Percentiles rank a stretch among this genome's conserved stretches.
phyloP scores from a whole-genome alignment of 805 yeast genomes.

The Metschnikowia lochheadii region DNA sequence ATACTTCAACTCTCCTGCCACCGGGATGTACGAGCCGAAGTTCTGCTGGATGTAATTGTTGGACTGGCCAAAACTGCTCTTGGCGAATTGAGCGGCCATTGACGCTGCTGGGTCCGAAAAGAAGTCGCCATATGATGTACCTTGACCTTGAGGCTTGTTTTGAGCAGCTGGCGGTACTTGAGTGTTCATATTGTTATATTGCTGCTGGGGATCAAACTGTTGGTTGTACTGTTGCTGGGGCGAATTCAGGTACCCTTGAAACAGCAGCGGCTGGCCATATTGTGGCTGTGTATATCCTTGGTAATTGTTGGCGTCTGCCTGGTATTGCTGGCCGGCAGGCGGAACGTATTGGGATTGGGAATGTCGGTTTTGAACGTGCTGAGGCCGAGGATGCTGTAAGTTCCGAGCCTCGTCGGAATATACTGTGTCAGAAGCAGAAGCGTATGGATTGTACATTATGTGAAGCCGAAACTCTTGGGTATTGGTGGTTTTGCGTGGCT shows the following conservation, averaged over 20 bases:
- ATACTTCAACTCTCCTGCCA: conserved; percentile 60
- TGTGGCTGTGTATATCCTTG: conserved; percentile 13
- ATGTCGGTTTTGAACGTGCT: conserved; percentile 10
- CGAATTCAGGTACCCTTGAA: conserved; percentile 5
- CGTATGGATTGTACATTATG: conserved; percentile 40
- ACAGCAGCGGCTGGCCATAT: conserved; percentile 18
- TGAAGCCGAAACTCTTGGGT: not conserved
- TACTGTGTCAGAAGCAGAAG: conserved; percentile 20
- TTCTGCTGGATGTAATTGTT: conserved; percentile 76
- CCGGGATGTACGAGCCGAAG: conserved; percentile 48
- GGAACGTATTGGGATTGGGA: not conserved
- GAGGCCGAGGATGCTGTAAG: conserved; percentile 21
- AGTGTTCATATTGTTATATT: not conserved
- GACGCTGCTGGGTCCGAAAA: conserved; percentile 77
- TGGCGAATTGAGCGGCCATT: conserved; percentile 85
- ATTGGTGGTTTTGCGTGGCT: not conserved
- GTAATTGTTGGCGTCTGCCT: not conserved
- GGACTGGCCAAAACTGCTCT: conserved; percentile 76
- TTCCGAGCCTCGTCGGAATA: conserved; percentile 10
- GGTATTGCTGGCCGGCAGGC: not conserved
- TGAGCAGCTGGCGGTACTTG: conserved; percentile 15
- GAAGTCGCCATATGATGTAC: conserved; percentile 33
- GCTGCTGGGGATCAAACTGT: conserved; percentile 15
- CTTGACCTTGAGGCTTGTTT: conserved; percentile 18
- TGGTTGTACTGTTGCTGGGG: conserved; percentile 20